Base-by-base conservation (phyloP, 1,139 yeast genomes). In the Magnusiomyces ingens region DNA sequence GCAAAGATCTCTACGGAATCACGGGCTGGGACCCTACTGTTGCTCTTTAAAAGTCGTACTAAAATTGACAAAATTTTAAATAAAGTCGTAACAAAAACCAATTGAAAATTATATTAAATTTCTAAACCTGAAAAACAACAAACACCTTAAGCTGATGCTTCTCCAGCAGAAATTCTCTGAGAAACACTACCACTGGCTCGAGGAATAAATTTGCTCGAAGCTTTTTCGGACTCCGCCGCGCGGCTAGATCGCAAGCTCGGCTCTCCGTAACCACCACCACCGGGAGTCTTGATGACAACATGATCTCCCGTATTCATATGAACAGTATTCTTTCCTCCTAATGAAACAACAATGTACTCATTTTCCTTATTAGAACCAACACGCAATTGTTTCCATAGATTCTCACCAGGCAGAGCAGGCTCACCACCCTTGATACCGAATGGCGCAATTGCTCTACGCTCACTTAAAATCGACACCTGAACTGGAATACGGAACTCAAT, bases 401-500 rank as follows among this genome's bases (percentile, higher is more conserved):
- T 85, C 54, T 74, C 69, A 3, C 93, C 93, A 46, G 79, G 70
- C 22, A 68, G 69, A 3, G 88, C 93, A 52, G 76, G 74, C 17
- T 68, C 72, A 19, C 88, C 89, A 1, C 87, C 87, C 10, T 71
- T 62, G 52, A 82, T 64, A 1, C 89, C 89, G 57, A 78, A 79
- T 0, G 89, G 89, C 2, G 78, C 76, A 48, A 73, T 67, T 3
- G 79, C 77, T 51, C 89, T 71, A 58, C 89, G 72, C 62, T 83
- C 87, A 48, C 83, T 78, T 48, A 82, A 66, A 37, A 82, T 80
- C 1, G 87, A 80, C 6, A 77, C 82, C 56, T 76, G 78, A 18
- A 81, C 76, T 1, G 79, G 76, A 21, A 73, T 70, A 18, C 80
- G 69, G 65, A 83, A 83, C 63, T 81, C 84, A 51, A 82, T 75